Conservation (phyloP, 2,329 filamentous ascomycete genomes). For the Arthrobotrys iridis region DNA sequence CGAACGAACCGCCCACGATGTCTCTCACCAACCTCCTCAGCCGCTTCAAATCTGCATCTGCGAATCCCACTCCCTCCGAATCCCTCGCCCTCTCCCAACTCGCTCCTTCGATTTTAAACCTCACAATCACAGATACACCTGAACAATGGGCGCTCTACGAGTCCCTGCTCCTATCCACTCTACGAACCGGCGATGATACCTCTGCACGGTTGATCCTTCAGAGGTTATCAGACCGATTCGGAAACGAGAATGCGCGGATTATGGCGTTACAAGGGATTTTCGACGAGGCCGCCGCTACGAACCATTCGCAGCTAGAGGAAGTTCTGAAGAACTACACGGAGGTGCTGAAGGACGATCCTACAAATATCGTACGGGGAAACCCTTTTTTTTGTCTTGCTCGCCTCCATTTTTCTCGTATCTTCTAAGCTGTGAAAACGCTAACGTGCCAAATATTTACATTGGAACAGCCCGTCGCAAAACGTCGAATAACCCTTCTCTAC, state of each 20-base stretch:
- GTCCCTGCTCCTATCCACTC: conserved; percentile 83
- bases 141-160: conserved; percentile 88
- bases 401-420: not conserved
- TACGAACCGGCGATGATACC: conserved; percentile 83
- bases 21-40: conserved; percentile 53
- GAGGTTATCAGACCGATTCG: conserved; percentile 81
- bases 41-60: conserved; percentile 55
- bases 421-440: not conserved
- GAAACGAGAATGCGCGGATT: conserved; percentile 82
- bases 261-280: conserved; percentile 84
- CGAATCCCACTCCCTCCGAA: conserved; percentile 55
- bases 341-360: conserved; percentile 76
- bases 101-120: conserved; percentile 65
- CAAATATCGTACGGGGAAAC: conserved; percentile 75
- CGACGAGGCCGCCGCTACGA: conserved; percentile 80
- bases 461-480: conserved; percentile 80
- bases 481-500: conserved; percentile 80
- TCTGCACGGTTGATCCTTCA: conserved; percentile 80
- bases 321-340: conserved; percentile 81
- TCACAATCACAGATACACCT: conserved; percentile 71
- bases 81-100: conserved; percentile 57
- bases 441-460: not conserved
- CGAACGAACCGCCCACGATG: conserved; percentile 26
- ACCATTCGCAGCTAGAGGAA: conserved; percentile 71
- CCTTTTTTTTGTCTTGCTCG: conserved; percentile 14